Percentiles rank a stretch among this genome's conserved stretches.
Conservation (phyloP, 192 early-diverging fungal genomes). For the Podila verticillata region DNA sequence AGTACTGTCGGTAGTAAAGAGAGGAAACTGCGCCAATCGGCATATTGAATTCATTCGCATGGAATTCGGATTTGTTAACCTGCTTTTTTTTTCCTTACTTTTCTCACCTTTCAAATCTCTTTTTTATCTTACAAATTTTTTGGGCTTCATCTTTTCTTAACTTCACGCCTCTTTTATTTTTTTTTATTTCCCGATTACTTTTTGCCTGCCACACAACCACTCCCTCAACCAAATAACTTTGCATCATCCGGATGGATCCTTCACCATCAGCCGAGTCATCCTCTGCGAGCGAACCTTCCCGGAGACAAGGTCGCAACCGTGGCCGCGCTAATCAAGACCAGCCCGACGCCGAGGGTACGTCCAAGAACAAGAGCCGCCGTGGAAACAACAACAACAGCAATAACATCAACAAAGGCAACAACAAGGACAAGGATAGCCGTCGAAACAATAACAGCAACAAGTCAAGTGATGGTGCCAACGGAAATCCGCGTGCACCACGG, state of each 20-base stretch:
- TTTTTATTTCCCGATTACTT: constrained; percentile 3
- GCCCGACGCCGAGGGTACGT: neutral
- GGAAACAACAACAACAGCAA: neutral
- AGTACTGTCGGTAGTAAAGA: neutral
- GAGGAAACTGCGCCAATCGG: neutral
- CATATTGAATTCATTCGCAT: no score
- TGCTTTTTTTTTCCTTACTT: no score
- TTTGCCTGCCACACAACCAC: neutral
- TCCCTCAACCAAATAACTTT: constrained; percentile 9
- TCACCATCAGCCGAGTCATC: constrained; percentile 8
- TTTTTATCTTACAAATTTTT: neutral
- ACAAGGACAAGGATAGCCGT: constrained; percentile 15
- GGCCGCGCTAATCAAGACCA: neutral
- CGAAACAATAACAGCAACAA: constrained; percentile 25
- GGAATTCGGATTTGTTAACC: no score
- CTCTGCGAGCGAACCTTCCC: neutral
- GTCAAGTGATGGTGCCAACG: constrained; percentile 2
- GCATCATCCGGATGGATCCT: constrained; percentile 22
- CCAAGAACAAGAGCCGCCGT: neutral
- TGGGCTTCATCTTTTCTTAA: neutral
- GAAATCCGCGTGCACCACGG: constrained; percentile 8
- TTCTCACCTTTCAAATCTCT: neutral
- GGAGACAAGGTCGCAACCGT: neutral
- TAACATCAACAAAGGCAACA: constrained; percentile 3
- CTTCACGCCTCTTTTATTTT: neutral